Evolutionary conservation across 176 grass and related monocot species (phyloP), one percentile per base, ranked within the genome.

Genomic region (Eremochloa ophiuroides): DNA sequence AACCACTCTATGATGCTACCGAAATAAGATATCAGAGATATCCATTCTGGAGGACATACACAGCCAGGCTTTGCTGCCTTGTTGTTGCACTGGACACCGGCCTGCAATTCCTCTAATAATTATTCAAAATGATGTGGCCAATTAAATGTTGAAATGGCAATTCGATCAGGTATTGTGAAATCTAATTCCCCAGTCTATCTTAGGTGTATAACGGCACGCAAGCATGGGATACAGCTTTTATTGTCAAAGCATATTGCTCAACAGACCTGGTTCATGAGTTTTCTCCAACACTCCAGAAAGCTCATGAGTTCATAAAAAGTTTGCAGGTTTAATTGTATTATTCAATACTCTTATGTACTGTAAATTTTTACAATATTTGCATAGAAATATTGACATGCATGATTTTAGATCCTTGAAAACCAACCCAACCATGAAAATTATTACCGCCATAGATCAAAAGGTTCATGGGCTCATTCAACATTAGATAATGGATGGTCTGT

Each of bases 181-280:
- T 53, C 48, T 22, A 53, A 53, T 53, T 22, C 48, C 2, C 7
- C 17, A 0, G 18, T 53, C 18, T n/a, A n/a, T n/a, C 3, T 26
- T 79, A 87, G 80, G 84, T 81, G 10, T 87, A 87, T 55, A 75
- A 91, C 59, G 89, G 89, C 22, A 80, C 80, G n/a, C 89, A 91
- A 67, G 46, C 75, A 23, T 91, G 89, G 89, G 89, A 91, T n/a
- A 91, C 84, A 39, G 80, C 84, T 62, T 87, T 91, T 62, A 91
- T 85, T 65, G 62, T 87, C 70, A 85, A 91, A 83, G 84, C 85
- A 31, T 87, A 87, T 38, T 75, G 55, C 10, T 73, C 80, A 31
- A 91, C 74, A 51, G 70, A 74, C 56, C 75, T 91, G 13, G 51
- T 77, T 80, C 62, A 81, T 66, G 89, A 91, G 70, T 81, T 75